These are phyloP conservation scores for Chlorella sorokiniana DNA, from an alignment of 139 green algal species.

Conservation along the genomic window DNA sequence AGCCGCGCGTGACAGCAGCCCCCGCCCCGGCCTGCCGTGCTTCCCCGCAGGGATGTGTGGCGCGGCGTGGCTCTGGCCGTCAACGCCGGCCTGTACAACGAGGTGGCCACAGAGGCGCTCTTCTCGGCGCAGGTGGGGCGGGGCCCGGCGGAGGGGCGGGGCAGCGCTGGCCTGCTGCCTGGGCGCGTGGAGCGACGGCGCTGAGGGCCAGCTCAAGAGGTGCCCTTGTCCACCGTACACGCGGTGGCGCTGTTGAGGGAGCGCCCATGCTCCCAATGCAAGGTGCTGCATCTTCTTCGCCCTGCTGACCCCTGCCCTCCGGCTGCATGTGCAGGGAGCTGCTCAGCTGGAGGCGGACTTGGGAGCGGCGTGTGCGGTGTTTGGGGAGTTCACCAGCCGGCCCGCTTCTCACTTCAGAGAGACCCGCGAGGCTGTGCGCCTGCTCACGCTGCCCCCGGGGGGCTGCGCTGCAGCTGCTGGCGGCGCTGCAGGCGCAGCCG, in stretches of 20 bases:
- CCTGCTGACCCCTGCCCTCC: neutral
- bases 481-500: neutral
- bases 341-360: constrained; percentile 43
- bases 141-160: no score
- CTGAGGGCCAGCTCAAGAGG: no score
- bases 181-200: no score
- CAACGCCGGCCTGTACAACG: constrained; percentile 58
- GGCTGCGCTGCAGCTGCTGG: constrained; percentile 4
- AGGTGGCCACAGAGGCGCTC: constrained; percentile 54
- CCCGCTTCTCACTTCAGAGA: constrained; percentile 61
- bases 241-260: neutral
- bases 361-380: constrained; percentile 37
- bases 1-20: neutral
- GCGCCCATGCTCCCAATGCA: neutral
- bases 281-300: neutral
- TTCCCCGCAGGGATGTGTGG: constrained; percentile 48
- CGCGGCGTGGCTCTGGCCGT: constrained; percentile 47
- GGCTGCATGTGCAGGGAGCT: constrained; percentile 20
- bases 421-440: constrained; percentile 43
- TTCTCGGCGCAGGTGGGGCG: constrained; percentile 47
- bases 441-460: constrained; percentile 21
- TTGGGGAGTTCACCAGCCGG: constrained; percentile 48
- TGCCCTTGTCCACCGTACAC: neutral
- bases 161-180: no score
- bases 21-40: neutral